phyloP scores from a whole-genome alignment of 108 stramenopile genomes.

The Nannochloropsis oceanica region DNA sequence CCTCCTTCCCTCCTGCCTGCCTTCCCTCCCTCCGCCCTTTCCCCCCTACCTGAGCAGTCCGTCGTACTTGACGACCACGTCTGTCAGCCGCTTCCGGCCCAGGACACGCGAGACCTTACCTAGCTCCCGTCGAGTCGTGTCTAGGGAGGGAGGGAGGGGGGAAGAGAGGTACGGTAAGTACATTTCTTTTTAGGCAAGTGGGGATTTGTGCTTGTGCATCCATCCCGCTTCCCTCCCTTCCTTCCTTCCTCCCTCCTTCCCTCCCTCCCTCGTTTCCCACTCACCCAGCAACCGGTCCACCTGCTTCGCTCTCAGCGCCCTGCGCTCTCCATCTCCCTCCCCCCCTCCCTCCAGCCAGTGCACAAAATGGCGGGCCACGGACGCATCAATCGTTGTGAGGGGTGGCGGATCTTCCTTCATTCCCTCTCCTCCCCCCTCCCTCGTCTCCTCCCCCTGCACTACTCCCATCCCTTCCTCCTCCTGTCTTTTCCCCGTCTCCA shows the following conservation, averaged over 20 bases:
- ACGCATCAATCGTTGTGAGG: background rate
- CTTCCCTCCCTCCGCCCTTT: background rate
- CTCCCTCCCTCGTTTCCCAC: background rate
- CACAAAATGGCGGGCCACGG: background rate
- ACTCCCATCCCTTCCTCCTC: too few species aligned
- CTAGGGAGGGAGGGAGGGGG: too few species aligned
- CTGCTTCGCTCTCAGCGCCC: background rate
- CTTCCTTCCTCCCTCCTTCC: background rate
- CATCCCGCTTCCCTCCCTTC: background rate
- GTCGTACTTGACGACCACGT: background rate
- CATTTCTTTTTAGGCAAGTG: too few species aligned
- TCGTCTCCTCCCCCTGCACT: background rate
- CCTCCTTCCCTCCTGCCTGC: background rate
- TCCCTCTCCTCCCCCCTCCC: background rate
- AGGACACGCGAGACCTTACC: background rate
- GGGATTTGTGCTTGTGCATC: too few species aligned
- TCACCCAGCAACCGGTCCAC: background rate
- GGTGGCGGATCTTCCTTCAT: background rate
- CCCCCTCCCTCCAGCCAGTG: background rate
- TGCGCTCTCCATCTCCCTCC: too few species aligned
- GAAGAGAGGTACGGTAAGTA: too few species aligned
- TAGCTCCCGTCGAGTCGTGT: background rate
- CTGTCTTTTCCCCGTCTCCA: too few species aligned
- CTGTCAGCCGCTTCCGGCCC: background rate
- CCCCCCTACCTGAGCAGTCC: background rate